These are phyloP conservation scores for Pinus taeda DNA, from an alignment of 75 land plant species.

Conservation along the genomic window DNA sequence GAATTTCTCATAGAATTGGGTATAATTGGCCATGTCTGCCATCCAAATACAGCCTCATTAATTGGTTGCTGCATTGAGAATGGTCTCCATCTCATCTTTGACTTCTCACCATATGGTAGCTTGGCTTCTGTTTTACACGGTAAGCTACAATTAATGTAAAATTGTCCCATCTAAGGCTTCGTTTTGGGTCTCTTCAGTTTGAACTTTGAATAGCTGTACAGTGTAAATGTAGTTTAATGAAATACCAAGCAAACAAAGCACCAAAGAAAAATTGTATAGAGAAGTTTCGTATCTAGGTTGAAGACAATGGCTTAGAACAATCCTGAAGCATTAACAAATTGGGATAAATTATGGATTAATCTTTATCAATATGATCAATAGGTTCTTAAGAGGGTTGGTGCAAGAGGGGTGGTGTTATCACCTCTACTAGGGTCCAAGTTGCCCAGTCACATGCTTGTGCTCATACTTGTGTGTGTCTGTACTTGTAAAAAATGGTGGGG, in stretches of 20 bases:
- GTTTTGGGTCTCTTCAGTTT: background rate
- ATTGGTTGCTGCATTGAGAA: constrained; percentile 83
- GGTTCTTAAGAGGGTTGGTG: background rate
- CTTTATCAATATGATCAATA: background rate
- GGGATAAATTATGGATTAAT: background rate
- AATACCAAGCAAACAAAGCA: background rate
- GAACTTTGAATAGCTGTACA: background rate
- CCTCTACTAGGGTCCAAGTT: background rate
- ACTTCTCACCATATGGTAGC: constrained; percentile 75
- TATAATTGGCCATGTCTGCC: constrained; percentile 73
- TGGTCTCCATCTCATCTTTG: constrained; percentile 74
- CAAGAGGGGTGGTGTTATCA: background rate
- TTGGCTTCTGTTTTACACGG: constrained; percentile 71
- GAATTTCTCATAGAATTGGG: constrained; percentile 82
- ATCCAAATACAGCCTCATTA: constrained; percentile 72
- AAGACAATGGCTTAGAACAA: background rate
- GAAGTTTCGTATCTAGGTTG: background rate
- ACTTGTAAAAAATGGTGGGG: background rate
- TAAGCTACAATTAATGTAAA: constrained; percentile 15
- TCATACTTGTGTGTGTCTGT: background rate
- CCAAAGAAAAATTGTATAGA: background rate
- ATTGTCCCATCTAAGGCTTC: background rate
- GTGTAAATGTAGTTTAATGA: background rate
- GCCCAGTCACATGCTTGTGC: background rate
- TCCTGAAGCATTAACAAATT: background rate